phyloP scores from a whole-genome alignment of 2,329 filamentous ascomycete genomes.

The Fusarium ambrosium region DNA sequence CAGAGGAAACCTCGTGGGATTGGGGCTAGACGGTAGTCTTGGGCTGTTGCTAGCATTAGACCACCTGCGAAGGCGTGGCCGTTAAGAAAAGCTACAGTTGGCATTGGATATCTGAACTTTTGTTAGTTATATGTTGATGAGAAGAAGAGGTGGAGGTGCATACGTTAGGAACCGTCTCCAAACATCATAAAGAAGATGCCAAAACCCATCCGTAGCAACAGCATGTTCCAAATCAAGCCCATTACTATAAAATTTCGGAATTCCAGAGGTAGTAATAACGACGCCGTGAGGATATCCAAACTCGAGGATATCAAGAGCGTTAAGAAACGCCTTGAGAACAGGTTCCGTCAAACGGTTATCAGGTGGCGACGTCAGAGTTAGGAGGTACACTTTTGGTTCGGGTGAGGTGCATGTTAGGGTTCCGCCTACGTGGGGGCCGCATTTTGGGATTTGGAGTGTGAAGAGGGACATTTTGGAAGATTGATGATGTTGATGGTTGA shows the following conservation, averaged over 20 bases:
- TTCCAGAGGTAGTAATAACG: slow-evolving; percentile 80
- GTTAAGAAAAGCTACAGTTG: slow-evolving; percentile 82
- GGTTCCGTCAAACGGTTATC: slow-evolving; percentile 82
- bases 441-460: slow-evolving; percentile 67
- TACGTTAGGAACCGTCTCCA: slow-evolving; percentile 70
- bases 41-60: slow-evolving; percentile 85
- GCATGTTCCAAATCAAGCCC: slow-evolving; percentile 83
- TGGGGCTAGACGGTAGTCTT: slow-evolving; percentile 86
- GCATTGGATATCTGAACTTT: slow-evolving; percentile 75
- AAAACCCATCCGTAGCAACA: slow-evolving; percentile 71
- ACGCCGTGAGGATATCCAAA: slow-evolving; percentile 77
- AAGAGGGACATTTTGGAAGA: slow-evolving; percentile 48
- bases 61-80: slow-evolving; percentile 87
- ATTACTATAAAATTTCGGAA: slow-evolving; percentile 86
- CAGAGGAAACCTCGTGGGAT: slow-evolving; percentile 79
- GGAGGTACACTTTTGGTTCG: slow-evolving; percentile 73
- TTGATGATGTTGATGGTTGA: slow-evolving; percentile 2
- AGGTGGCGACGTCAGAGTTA: slow-evolving; percentile 77
- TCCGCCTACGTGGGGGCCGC: slow-evolving; percentile 64
- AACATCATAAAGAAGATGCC: slow-evolving; percentile 72
- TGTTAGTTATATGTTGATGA: background rate
- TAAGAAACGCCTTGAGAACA: slow-evolving; percentile 76
- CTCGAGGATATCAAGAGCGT: slow-evolving; percentile 82
- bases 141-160: background rate
- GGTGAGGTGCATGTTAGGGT: slow-evolving; percentile 74